Evolutionary conservation across 768 basidiomycete species (phyloP).

Genomic region (Udeniomyces megalosporus): DNA sequence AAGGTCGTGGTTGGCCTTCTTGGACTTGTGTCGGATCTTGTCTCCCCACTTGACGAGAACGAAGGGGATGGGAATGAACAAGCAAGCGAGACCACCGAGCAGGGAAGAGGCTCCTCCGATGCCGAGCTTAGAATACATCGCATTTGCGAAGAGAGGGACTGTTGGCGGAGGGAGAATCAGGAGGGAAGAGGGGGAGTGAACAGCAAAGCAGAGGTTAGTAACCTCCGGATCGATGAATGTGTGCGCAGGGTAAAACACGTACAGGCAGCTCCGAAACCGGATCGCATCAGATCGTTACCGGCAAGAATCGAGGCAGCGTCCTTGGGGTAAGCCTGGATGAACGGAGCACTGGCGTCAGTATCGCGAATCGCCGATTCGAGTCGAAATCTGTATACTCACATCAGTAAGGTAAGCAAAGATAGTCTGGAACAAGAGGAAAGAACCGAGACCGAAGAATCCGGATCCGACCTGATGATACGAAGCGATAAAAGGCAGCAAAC

Average conservation of each 20-base stretch:
- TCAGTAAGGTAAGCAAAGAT: conserved; percentile 3
- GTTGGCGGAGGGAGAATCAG: not conserved
- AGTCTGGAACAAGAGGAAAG: not conserved
- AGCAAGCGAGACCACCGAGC: no score
- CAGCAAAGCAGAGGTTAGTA: not conserved
- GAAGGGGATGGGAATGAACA: not conserved
- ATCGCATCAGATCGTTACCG: conserved; percentile 5
- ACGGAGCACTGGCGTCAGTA: no score
- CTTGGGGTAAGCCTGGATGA: conserved; percentile 4
- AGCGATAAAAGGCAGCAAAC: not conserved
- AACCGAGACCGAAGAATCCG: conserved; percentile 1
- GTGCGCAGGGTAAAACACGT: not conserved
- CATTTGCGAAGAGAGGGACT: no score
- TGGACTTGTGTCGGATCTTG: not conserved
- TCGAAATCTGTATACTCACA: no score
- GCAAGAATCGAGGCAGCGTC: conserved; percentile 5
- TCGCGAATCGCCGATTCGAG: no score
- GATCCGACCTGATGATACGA: not conserved
- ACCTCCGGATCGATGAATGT: not conserved
- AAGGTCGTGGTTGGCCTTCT: not conserved
- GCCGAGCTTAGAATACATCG: no score
- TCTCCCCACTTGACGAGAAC: not conserved
- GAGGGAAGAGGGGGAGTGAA: not conserved
- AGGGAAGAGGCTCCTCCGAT: no score
- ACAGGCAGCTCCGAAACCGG: not conserved